Percentiles rank a stretch among this genome's conserved stretches.
Conservation (phyloP, 2,329 filamentous ascomycete genomes). For the Aspergillus eucalypticola region DNA sequence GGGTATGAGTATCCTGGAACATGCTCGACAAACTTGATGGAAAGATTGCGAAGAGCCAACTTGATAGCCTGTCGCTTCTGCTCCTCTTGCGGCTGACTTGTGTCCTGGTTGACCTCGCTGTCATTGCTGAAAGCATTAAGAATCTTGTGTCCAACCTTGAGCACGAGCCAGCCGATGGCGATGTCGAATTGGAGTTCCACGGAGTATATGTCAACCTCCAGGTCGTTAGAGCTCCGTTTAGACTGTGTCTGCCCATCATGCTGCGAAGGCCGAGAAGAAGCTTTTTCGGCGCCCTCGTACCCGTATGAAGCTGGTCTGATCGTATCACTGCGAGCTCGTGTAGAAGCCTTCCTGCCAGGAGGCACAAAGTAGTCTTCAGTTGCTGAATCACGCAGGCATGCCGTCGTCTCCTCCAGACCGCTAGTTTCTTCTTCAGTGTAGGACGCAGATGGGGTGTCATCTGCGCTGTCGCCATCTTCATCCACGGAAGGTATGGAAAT, state of each 20-base stretch:
- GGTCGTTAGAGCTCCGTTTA: conserved; percentile 12
- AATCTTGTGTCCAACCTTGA: conserved; percentile 39
- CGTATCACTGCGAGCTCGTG: conserved; percentile 22
- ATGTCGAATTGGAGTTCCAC: conserved; percentile 40
- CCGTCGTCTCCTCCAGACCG: conserved; percentile 24
- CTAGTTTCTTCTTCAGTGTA: conserved; percentile 17
- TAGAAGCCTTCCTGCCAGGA: conserved; percentile 26
- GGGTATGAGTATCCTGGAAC: conserved; percentile 33
- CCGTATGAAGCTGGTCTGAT: conserved; percentile 14
- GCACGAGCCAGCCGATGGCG: conserved; percentile 43
- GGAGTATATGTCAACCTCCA: conserved; percentile 36
- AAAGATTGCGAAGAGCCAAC: conserved; percentile 31
- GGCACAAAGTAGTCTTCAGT: conserved; percentile 27
- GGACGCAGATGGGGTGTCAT: conserved; percentile 10
- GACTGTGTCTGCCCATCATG: conserved; percentile 9
- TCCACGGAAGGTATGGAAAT: conserved; percentile 39
- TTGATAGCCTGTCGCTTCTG: conserved; percentile 21
- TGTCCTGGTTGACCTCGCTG: conserved; percentile 12
- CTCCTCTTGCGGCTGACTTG: conserved; percentile 8
- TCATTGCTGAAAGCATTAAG: conserved; percentile 21
- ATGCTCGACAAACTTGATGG: conserved; percentile 42
- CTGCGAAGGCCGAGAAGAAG: conserved; percentile 6
- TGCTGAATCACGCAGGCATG: conserved; percentile 23
- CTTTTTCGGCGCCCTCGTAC: conserved; percentile 13
- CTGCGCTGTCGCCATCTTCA: conserved; percentile 11